phyloP scores from a whole-genome alignment of 1,284 basidiomycete genomes.

The Rhizopogon parksii region DNA sequence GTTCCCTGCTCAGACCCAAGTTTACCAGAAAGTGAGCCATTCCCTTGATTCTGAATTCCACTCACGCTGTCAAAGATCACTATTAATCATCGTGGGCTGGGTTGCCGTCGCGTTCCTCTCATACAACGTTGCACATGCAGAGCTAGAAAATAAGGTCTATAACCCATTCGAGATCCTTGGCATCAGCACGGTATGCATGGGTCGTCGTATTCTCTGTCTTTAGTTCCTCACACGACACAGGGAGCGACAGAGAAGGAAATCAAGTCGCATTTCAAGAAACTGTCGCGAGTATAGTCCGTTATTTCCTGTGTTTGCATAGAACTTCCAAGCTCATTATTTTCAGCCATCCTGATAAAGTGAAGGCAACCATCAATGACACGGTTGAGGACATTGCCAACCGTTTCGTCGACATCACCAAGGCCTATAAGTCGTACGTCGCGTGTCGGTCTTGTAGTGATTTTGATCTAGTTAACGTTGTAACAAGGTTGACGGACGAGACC shows the following conservation, averaged over 20 bases:
- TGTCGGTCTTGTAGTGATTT: conserved; percentile 3
- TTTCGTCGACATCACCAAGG: conserved; percentile 95
- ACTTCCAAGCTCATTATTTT: conserved; percentile 5
- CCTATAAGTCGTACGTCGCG: conserved; percentile 81
- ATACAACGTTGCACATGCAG: conserved; percentile 58
- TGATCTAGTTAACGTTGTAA: background rate
- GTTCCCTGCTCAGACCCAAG: conserved; percentile 38
- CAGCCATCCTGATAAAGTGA: conserved; percentile 97
- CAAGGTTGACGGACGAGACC: conserved; percentile 85
- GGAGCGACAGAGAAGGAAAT: conserved; percentile 82
- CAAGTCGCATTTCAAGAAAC: conserved; percentile 92
- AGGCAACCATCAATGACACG: conserved; percentile 77
- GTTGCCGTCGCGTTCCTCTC: conserved; percentile 60
- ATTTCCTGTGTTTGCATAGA: background rate
- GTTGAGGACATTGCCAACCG: conserved; percentile 83
- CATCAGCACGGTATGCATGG: conserved; percentile 50
- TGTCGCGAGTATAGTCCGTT: conserved; percentile 82
- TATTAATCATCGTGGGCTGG: conserved; percentile 73
- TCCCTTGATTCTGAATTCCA: conserved; percentile 9
- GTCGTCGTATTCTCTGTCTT: background rate
- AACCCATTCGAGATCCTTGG: conserved; percentile 95
- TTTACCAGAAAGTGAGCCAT: conserved; percentile 39
- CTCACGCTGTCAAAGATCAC: conserved; percentile 31
- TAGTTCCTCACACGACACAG: conserved; percentile 27
- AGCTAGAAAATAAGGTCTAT: conserved; percentile 70